Conservation (phyloP, 306 rosid genomes). For the Glycine soja region DNA sequence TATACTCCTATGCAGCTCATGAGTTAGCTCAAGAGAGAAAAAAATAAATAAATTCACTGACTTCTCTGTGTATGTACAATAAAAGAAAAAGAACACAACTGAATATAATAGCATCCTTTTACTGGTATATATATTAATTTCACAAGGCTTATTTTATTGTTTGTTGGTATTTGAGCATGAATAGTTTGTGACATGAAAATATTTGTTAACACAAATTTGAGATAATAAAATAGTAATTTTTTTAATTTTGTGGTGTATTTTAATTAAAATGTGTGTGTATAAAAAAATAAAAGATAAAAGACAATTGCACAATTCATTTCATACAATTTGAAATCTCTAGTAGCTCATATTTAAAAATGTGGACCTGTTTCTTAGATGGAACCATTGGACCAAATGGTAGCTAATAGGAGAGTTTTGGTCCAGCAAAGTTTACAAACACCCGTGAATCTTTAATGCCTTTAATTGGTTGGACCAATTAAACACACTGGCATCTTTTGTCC, state of each 20-base stretch:
- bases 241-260: neutral
- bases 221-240: neutral
- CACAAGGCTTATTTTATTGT: neutral
- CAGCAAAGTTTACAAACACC: neutral
- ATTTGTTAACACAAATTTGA: neutral
- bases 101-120: neutral
- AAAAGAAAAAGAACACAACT: neutral
- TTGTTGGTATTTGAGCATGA: neutral
- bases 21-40: neutral
- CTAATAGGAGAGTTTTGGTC: too few relatives aligned
- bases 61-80: neutral
- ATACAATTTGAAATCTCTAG: neutral
- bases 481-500: neutral
- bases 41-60: neutral
- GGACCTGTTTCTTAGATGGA: too few relatives aligned
- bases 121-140: neutral
- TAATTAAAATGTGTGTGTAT: neutral
- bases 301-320: neutral
- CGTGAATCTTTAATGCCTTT: slow-evolving; percentile 1
- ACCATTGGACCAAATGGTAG: too few relatives aligned
- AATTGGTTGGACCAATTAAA: neutral
- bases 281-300: neutral
- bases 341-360: neutral
- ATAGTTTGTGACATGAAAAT: neutral
- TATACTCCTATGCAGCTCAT: neutral